Percentiles rank a stretch among this genome's conserved stretches.
phyloP scores from a whole-genome alignment of 176 grass and related monocot species.

The Carex pumila region DNA sequence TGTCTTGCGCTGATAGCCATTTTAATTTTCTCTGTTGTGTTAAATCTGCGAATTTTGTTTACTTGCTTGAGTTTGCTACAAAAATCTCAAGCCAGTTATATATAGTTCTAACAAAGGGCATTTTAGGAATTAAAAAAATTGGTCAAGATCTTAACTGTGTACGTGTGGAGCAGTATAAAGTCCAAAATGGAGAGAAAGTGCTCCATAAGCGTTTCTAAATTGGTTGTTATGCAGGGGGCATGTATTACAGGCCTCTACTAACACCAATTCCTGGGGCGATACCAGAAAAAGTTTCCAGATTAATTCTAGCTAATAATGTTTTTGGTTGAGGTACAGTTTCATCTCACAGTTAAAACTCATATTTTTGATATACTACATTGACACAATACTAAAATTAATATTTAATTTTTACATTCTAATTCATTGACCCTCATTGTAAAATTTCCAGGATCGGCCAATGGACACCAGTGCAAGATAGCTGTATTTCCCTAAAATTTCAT shows the following conservation, averaged over 20 bases:
- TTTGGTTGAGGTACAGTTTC: too few relatives aligned
- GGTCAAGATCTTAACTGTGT: neutral
- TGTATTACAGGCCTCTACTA: neutral
- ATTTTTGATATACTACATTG: too few relatives aligned
- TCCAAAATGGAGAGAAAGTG: neutral
- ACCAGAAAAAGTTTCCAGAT: neutral
- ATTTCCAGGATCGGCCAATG: too few relatives aligned
- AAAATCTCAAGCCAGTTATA: neutral
- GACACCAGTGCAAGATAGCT: too few relatives aligned
- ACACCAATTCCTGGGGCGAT: constrained; percentile 10
- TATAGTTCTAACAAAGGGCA: neutral
- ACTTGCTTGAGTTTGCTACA: neutral
- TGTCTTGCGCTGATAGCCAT: constrained; percentile 13
- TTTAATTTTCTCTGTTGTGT: neutral
- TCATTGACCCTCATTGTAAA: too few relatives aligned
- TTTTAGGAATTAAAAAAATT: neutral
- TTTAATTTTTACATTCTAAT: too few relatives aligned
- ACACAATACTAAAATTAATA: too few relatives aligned
- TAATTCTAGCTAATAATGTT: neutral
- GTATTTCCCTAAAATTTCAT: too few relatives aligned
- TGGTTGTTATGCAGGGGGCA: neutral
- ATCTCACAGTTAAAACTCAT: too few relatives aligned
- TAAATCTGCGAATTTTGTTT: neutral
- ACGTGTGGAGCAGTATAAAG: constrained; percentile 3
- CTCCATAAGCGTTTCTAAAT: neutral